Evolutionary conservation across 2,329 filamentous ascomycete genomes (phyloP).

Genomic region (Colletotrichum caudatum): DNA sequence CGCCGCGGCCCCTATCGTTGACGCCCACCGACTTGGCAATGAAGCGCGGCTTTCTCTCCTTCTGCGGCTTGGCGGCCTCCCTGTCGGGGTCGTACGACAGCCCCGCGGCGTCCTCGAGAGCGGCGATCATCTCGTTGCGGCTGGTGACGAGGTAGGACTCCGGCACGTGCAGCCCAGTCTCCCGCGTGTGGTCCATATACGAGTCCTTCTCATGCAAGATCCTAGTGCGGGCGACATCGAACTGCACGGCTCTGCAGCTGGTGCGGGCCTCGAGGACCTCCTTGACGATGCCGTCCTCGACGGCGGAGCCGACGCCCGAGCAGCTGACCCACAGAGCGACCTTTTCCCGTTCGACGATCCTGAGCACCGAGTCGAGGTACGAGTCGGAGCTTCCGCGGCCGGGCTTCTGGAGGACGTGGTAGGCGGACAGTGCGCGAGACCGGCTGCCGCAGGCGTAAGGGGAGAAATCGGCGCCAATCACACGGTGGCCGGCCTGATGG

Average conservation of each 20-base stretch:
- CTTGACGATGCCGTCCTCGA: constrained; percentile 75
- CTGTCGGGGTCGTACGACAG: constrained; percentile 23
- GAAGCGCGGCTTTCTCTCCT: constrained; percentile 56
- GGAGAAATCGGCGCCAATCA: constrained; percentile 77
- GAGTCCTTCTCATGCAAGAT: constrained; percentile 73
- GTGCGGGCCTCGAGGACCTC: constrained; percentile 70
- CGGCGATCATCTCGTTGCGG: constrained; percentile 62
- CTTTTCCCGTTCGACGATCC: constrained; percentile 69
- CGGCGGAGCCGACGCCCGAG: constrained; percentile 73
- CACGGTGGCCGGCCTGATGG: constrained; percentile 72
- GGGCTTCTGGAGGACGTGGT: constrained; percentile 60
- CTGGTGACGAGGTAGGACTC: constrained; percentile 66
- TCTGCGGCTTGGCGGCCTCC: constrained; percentile 23
- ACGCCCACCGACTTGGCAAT: constrained; percentile 76
- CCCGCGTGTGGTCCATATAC: constrained; percentile 70
- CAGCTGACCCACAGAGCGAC: constrained; percentile 81
- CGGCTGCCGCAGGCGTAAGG: constrained; percentile 65
- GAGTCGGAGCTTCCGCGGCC: constrained; percentile 48
- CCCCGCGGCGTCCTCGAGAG: constrained; percentile 56
- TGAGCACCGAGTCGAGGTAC: constrained; percentile 69
- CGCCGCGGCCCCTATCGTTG: constrained; percentile 68
- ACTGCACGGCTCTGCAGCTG: constrained; percentile 72
- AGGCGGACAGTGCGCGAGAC: constrained; percentile 67
- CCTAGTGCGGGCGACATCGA: constrained; percentile 66
- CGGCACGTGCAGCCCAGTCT: constrained; percentile 66